Conservation (phyloP, 352 stramenopile species). For the Globisporangium spinosum region DNA sequence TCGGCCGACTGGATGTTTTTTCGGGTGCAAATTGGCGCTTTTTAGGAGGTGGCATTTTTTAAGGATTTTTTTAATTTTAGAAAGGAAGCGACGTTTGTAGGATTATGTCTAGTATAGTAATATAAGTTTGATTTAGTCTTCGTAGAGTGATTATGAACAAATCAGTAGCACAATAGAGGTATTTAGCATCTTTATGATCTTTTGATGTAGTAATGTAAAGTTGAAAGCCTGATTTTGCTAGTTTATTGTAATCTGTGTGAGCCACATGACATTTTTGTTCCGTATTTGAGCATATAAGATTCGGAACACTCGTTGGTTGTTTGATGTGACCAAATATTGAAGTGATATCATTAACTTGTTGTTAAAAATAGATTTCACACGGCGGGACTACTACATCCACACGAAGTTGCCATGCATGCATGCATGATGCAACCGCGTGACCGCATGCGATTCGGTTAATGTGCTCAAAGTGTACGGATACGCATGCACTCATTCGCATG, state of each 20-base stretch:
- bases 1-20: not conserved
- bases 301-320: not conserved
- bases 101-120: too few relatives aligned
- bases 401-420: too few relatives aligned
- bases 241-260: not conserved
- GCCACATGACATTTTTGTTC: not conserved
- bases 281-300: not conserved
- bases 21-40: not conserved
- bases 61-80: not conserved
- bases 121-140: too few relatives aligned
- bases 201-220: not conserved
- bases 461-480: not conserved
- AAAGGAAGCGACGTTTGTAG: too few relatives aligned
- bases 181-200: not conserved
- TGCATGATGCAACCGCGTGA: too few relatives aligned
- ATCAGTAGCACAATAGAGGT: too few relatives aligned
- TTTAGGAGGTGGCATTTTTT: not conserved
- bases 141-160: too few relatives aligned
- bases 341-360: not conserved
- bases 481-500: not conserved
- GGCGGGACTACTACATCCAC: too few relatives aligned
- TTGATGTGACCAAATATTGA: not conserved
- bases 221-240: not conserved
- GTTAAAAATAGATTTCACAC: too few relatives aligned
- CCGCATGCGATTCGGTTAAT: not conserved